Percentiles rank a stretch among this genome's conserved stretches.
Conservation (phyloP, 2,329 filamentous ascomycete species). For the Daldinia eschscholtzii region DNA sequence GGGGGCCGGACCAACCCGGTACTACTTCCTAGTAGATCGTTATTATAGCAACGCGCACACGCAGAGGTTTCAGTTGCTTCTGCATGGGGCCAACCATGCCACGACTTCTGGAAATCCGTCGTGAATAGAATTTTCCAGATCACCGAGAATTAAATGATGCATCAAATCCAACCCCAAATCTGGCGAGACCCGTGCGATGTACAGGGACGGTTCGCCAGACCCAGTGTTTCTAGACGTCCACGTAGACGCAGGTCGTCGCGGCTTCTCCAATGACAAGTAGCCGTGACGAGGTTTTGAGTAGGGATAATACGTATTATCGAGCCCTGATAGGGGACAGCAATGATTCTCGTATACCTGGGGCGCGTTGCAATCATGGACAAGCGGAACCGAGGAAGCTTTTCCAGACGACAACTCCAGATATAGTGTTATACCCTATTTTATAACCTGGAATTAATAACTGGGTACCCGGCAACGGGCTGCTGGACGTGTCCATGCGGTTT, state of each 20-base stretch:
- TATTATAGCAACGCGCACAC: conserved; percentile 42
- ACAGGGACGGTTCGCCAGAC: conserved; percentile 33
- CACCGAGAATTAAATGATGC: conserved; percentile 40
- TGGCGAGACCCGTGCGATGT: conserved; percentile 29
- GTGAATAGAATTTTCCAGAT: conserved; percentile 44
- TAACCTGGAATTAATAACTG: conserved; percentile 5
- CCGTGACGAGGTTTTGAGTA: conserved; percentile 22
- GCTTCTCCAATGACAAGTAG: conserved; percentile 19
- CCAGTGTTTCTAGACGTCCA: conserved; percentile 40
- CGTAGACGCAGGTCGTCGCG: conserved; percentile 32
- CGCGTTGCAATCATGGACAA: conserved; percentile 32
- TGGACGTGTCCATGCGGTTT: neutral
- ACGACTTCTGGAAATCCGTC: conserved; percentile 35
- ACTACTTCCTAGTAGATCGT: conserved; percentile 45
- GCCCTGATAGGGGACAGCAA: conserved; percentile 29
- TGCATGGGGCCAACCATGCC: conserved; percentile 39
- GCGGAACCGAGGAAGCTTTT: conserved; percentile 26
- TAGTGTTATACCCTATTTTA: conserved; percentile 12
- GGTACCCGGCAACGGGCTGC: conserved; percentile 1
- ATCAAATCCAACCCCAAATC: conserved; percentile 43
- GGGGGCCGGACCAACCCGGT: conserved; percentile 43
- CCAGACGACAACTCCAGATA: conserved; percentile 19
- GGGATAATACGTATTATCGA: conserved; percentile 24
- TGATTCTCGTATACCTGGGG: conserved; percentile 25
- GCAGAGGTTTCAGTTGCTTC: conserved; percentile 34